phyloP scores from a whole-genome alignment of 768 basidiomycete genomes.

The Clitopilus passeckerianus region DNA sequence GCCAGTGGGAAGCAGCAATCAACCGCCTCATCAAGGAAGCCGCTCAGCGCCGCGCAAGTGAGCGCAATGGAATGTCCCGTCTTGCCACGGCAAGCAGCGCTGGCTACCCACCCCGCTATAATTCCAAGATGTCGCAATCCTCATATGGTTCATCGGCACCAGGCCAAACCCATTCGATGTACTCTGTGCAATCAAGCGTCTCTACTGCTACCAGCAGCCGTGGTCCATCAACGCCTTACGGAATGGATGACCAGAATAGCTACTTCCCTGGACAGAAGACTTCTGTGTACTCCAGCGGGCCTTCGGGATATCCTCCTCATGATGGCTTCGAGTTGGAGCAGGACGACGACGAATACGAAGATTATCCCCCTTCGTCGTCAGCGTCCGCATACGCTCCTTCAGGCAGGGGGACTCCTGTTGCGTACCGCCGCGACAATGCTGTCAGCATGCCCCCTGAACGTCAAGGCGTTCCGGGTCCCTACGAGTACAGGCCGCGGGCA shows the following conservation, averaged over 20 bases:
- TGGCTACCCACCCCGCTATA: conserved; percentile 32
- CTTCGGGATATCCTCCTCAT: conserved; percentile 53
- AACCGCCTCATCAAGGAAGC: conserved; percentile 82
- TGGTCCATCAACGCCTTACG: conserved; percentile 26
- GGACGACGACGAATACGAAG: conserved; percentile 74
- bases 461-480: conserved; percentile 33
- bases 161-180: conserved; percentile 22
- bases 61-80: conserved; percentile 50
- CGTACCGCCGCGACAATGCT: conserved; percentile 52
- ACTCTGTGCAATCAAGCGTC: conserved; percentile 24
- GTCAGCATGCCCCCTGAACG: conserved; percentile 54
- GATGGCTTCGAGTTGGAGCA: conserved; percentile 71
- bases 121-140: conserved; percentile 25
- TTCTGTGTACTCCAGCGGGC: conserved; percentile 26
- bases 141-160: conserved; percentile 8
- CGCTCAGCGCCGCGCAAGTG: conserved; percentile 63
- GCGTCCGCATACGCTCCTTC: conserved; percentile 31
- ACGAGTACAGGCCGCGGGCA: conserved; percentile 52
- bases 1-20: conserved; percentile 88
- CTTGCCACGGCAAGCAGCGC: conserved; percentile 47
- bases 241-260: conserved; percentile 31
- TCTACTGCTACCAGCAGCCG: conserved; percentile 22
- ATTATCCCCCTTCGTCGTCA: conserved; percentile 51
- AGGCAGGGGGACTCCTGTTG: conserved; percentile 73
- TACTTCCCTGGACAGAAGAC: conserved; percentile 6